Percentiles rank a stretch among this genome's conserved stretches.
These are phyloP conservation scores for Geotrichum reessii DNA, from an alignment of 1,139 yeast species.

Conservation along the genomic window DNA sequence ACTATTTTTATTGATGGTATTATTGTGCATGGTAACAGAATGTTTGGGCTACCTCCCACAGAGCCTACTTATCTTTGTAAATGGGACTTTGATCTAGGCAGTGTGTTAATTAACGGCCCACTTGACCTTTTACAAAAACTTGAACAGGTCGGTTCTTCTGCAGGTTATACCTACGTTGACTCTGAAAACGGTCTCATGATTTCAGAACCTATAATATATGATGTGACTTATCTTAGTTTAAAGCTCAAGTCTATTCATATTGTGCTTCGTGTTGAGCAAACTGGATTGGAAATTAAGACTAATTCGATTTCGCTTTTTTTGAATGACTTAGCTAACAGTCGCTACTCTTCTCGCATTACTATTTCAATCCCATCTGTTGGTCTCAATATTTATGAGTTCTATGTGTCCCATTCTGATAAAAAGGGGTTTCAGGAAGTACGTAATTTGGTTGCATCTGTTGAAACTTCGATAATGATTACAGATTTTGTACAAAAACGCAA, in stretches of 20 bases:
- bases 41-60: constrained; percentile 86
- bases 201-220: constrained; percentile 54
- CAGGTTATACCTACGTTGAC: constrained; percentile 63
- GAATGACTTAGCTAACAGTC: constrained; percentile 64
- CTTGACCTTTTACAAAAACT: constrained; percentile 47
- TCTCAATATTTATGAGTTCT: constrained; percentile 33
- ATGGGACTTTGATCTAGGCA: constrained; percentile 77
- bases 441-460: constrained; percentile 36
- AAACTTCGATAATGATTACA: constrained; percentile 55
- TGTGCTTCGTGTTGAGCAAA: constrained; percentile 32
- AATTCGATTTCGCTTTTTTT: constrained; percentile 43
- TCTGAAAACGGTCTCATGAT: constrained; percentile 65
- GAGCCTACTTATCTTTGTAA: constrained; percentile 85
- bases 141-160: constrained; percentile 41
- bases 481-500: constrained; percentile 55
- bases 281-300: constrained; percentile 31
- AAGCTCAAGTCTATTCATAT: constrained; percentile 28
- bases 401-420: constrained; percentile 13
- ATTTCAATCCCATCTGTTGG: constrained; percentile 47
- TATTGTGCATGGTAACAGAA: constrained; percentile 74
- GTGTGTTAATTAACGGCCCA: constrained; percentile 49
- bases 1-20: constrained; percentile 59
- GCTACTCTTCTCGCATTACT: constrained; percentile 56
- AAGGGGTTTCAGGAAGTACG: constrained; percentile 1
- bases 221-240: constrained; percentile 54